These are phyloP conservation scores for Alloascoidea hylecoeti DNA, from an alignment of 805 yeast genomes.

Conservation along the genomic window DNA sequence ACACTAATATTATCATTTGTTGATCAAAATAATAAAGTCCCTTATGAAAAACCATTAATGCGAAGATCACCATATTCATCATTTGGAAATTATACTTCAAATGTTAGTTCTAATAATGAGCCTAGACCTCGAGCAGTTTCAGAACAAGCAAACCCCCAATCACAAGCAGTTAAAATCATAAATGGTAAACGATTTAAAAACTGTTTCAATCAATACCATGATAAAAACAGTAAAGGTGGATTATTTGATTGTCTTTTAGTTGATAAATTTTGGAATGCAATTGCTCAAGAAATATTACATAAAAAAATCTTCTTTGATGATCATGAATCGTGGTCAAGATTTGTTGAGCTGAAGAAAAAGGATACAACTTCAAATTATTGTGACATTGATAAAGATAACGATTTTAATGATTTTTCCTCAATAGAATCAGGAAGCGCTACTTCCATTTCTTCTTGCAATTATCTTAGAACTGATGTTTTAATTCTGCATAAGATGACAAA, in stretches of 20 bases:
- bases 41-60: constrained; percentile 59
- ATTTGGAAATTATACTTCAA: constrained; percentile 37
- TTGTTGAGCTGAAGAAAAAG: constrained; percentile 9
- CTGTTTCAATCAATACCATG: too few relatives aligned
- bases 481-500: constrained; percentile 53
- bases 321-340: constrained; percentile 29
- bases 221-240: constrained; percentile 11
- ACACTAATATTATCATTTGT: constrained; percentile 43
- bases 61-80: constrained; percentile 54
- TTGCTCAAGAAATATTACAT: constrained; percentile 40
- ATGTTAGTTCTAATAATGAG: constrained; percentile 28
- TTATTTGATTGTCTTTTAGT: constrained; percentile 55
- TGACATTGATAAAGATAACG: not conserved
- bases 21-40: constrained; percentile 41
- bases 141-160: constrained; percentile 6
- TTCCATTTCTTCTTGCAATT: constrained; percentile 19
- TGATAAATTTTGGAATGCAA: constrained; percentile 47
- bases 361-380: constrained; percentile 7
- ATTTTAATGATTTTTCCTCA: too few relatives aligned
- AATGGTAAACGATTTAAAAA: constrained; percentile 3
- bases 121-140: constrained; percentile 9
- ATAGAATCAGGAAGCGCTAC: constrained; percentile 10
- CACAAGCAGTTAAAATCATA: constrained; percentile 4
- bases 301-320: constrained; percentile 39
- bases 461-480: constrained; percentile 22